Evolutionary conservation across 352 stramenopile species (phyloP).

Genomic region (Pythium aristosporum): DNA sequence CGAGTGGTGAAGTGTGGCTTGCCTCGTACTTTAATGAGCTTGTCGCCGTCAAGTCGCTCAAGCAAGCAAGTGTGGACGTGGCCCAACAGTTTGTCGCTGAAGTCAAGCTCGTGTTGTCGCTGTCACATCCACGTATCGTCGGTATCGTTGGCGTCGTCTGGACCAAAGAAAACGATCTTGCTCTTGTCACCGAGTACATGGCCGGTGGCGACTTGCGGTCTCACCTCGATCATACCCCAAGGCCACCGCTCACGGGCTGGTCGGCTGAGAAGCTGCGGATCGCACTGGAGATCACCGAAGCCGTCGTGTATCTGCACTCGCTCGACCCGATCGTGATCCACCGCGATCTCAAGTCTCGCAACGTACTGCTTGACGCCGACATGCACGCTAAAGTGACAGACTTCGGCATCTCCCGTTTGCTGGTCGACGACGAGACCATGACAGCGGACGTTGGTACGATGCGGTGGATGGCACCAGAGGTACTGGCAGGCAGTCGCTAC

Average conservation of each 20-base stretch:
- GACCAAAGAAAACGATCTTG: conserved; percentile 30
- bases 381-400: too few relatives aligned
- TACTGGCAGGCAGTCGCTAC: background rate
- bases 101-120: conserved; percentile 15
- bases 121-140: conserved; percentile 17
- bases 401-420: too few relatives aligned
- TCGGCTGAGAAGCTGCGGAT: too few relatives aligned
- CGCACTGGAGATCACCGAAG: too few relatives aligned
- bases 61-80: background rate
- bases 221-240: conserved; percentile 8
- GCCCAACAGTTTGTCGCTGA: conserved; percentile 15
- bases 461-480: too few relatives aligned
- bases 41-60: conserved; percentile 19
- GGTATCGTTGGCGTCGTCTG: conserved; percentile 31
- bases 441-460: too few relatives aligned
- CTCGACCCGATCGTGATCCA: too few relatives aligned
- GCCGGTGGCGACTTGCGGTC: conserved; percentile 27
- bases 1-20: conserved; percentile 28
- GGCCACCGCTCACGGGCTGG: too few relatives aligned
- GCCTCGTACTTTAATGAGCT: conserved; percentile 6
- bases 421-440: too few relatives aligned
- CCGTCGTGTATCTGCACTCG: too few relatives aligned
- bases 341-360: too few relatives aligned
- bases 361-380: too few relatives aligned
- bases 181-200: conserved; percentile 33